phyloP scores from a whole-genome alignment of 148 eudicot species.

The Vaccinium macrocarpon region DNA sequence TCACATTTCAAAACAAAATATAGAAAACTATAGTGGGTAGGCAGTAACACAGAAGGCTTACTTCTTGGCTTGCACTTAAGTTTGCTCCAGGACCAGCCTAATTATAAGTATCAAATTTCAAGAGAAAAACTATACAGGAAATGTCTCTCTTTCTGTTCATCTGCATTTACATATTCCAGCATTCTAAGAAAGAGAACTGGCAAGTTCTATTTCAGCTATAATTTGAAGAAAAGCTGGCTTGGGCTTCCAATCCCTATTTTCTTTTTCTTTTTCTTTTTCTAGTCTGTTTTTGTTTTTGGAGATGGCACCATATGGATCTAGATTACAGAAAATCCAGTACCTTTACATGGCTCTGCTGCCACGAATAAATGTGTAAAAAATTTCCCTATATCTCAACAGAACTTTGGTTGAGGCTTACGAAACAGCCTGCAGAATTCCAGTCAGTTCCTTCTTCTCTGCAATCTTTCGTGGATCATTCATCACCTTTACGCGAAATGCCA shows the following conservation, averaged over 20 bases:
- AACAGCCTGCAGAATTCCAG: slow-evolving; percentile 39
- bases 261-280: background rate
- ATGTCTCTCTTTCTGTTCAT: background rate
- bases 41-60: too few species aligned
- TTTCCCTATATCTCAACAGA: slow-evolving; percentile 12
- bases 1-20: too few species aligned
- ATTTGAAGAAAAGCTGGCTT: background rate
- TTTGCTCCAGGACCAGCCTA: background rate
- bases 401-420: slow-evolving; percentile 19
- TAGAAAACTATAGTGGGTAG: too few species aligned
- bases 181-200: background rate
- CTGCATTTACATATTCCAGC: background rate
- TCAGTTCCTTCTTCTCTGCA: slow-evolving; percentile 25
- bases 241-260: background rate
- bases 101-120: background rate
- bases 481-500: slow-evolving; percentile 55
- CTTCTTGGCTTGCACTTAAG: background rate
- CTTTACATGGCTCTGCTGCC: background rate
- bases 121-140: background rate
- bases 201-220: background rate
- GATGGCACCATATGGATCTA: background rate
- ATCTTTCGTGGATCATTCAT: slow-evolving; percentile 28
- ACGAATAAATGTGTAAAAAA: slow-evolving; percentile 26
- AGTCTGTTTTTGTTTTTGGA: too few species aligned
- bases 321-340: slow-evolving; percentile 13